Evolutionary conservation across 2,329 filamentous ascomycete species (phyloP), one percentile per base, ranked within the genome.

Genomic region (Neonectria sp.): DNA sequence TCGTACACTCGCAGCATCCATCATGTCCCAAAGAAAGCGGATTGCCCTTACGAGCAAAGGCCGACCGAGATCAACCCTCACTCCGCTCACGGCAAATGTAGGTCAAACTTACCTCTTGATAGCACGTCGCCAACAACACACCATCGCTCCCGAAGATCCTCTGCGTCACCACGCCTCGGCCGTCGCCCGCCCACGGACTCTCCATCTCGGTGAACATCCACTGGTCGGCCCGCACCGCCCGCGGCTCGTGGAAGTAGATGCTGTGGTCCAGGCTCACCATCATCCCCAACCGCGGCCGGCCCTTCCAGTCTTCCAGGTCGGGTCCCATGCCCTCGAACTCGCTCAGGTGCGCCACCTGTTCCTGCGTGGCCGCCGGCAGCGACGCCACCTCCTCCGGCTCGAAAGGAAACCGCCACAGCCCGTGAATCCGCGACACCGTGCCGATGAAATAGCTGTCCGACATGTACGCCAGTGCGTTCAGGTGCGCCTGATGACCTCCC

Each of bases 401-500:
- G 55, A 85, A 87, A 1, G 88, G 89, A 78, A 93, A 94, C 15
- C 93, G 87, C 88, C 93, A 95, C 40, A 98, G 86, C 63, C 90
- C 88, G 80, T 98, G 95, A 61, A 95, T 91, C 24, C 94, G 90
- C 31, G 91, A 86, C 8, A 98, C 90, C 2, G 95, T 98, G 45
- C 93, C 95, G 79, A 98, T 95, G 82, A 99, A 98, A 83, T 93
- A 96, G 77, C 89, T 93, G 82, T 98, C 95, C 29, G 91, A 94
- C 84, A 98, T 93, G 83, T 98, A 99, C 27, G 95, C 95, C 68
- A 99, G 86, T 9, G 96, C 96, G 43, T 89, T 92, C 40, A 98
- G 85, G 78, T 98, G 95, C 12, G 95, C 94, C 75, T 92, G 89
- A 70, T 92, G 89, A 1, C 94, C 94, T 24, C 93, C 94, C 4